Evolutionary conservation across 2,329 filamentous ascomycete genomes (phyloP).

Genomic region (Colletotrichum graminicola): DNA sequence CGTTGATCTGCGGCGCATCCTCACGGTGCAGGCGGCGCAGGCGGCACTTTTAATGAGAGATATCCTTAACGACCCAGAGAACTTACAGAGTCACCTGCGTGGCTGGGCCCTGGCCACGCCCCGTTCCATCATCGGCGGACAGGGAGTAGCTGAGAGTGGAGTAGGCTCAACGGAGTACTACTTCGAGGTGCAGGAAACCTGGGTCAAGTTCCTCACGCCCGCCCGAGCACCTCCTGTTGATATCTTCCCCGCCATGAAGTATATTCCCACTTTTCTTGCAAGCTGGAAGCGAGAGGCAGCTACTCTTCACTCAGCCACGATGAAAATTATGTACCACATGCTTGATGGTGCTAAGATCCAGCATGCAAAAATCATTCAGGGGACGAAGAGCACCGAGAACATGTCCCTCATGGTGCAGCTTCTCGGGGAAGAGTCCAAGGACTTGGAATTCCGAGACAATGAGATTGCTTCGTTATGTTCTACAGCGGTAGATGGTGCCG

Average conservation of each 20-base stretch:
- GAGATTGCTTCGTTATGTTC: slow-evolving; percentile 25
- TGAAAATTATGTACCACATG: slow-evolving; percentile 55
- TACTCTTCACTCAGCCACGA: slow-evolving; percentile 52
- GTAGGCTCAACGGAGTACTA: slow-evolving; percentile 40
- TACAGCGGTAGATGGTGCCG: slow-evolving; percentile 22
- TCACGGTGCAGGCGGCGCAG: slow-evolving; percentile 44
- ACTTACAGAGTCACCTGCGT: slow-evolving; percentile 42
- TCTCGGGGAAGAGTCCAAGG: slow-evolving; percentile 48
- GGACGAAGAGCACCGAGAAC: slow-evolving; percentile 54
- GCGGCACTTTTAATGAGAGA: slow-evolving; percentile 42
- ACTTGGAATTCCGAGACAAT: background rate
- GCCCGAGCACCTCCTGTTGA: slow-evolving; percentile 47
- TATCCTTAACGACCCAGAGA: slow-evolving; percentile 41
- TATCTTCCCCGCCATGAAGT: slow-evolving; percentile 49
- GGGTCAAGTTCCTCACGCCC: slow-evolving; percentile 46
- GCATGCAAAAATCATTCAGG: slow-evolving; percentile 43
- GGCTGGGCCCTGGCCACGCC: slow-evolving; percentile 47
- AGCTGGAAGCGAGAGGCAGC: slow-evolving; percentile 62
- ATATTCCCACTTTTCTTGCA: slow-evolving; percentile 58
- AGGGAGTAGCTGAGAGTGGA: slow-evolving; percentile 38
- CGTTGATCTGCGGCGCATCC: slow-evolving; percentile 40
- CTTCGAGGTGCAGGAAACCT: slow-evolving; percentile 44
- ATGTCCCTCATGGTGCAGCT: slow-evolving; percentile 58
- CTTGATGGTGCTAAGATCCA: slow-evolving; percentile 51
- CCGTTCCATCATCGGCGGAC: slow-evolving; percentile 45